These are phyloP conservation scores for Fusarium pilosicola DNA, from an alignment of 2,329 filamentous ascomycete genomes.

Conservation along the genomic window DNA sequence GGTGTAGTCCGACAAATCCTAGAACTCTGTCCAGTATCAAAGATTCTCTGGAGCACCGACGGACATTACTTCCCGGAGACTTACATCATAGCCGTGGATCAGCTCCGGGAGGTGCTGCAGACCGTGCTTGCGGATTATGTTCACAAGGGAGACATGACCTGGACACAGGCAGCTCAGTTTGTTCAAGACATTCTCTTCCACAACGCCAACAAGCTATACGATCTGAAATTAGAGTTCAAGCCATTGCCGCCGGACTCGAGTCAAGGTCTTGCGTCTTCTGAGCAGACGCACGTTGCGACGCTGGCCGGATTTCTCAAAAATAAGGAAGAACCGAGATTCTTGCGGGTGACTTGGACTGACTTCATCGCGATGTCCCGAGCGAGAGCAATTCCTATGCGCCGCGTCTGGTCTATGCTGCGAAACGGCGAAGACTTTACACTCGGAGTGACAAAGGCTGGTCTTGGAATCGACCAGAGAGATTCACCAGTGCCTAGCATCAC, in stretches of 20 bases:
- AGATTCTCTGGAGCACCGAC: slow-evolving; percentile 83
- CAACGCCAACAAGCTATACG: slow-evolving; percentile 81
- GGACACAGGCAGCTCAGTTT: slow-evolving; percentile 69
- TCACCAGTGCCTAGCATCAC: slow-evolving; percentile 61
- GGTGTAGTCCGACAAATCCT: slow-evolving; percentile 75
- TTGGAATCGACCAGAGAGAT: slow-evolving; percentile 77
- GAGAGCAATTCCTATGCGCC: slow-evolving; percentile 73
- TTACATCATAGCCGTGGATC: slow-evolving; percentile 76
- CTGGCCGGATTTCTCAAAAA: slow-evolving; percentile 54
- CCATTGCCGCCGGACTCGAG: slow-evolving; percentile 27
- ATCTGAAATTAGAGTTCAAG: slow-evolving; percentile 61
- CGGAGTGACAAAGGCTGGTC: slow-evolving; percentile 70
- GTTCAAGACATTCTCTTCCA: slow-evolving; percentile 77
- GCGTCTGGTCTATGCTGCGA: slow-evolving; percentile 60
- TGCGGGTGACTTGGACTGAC: slow-evolving; percentile 82
- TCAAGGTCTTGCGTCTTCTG: slow-evolving; percentile 1
- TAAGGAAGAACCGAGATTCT: slow-evolving; percentile 67
- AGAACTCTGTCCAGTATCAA: slow-evolving; percentile 78
- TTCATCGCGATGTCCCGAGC: slow-evolving; percentile 76
- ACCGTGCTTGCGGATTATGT: slow-evolving; percentile 75
- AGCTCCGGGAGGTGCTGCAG: slow-evolving; percentile 76
- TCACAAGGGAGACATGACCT: slow-evolving; percentile 67
- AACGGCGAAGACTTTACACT: slow-evolving; percentile 59
- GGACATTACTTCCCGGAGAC: slow-evolving; percentile 84
- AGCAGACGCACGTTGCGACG: slow-evolving; percentile 5